Base-by-base conservation (phyloP, 768 basidiomycete genomes). In the Psilocybe sp. region DNA sequence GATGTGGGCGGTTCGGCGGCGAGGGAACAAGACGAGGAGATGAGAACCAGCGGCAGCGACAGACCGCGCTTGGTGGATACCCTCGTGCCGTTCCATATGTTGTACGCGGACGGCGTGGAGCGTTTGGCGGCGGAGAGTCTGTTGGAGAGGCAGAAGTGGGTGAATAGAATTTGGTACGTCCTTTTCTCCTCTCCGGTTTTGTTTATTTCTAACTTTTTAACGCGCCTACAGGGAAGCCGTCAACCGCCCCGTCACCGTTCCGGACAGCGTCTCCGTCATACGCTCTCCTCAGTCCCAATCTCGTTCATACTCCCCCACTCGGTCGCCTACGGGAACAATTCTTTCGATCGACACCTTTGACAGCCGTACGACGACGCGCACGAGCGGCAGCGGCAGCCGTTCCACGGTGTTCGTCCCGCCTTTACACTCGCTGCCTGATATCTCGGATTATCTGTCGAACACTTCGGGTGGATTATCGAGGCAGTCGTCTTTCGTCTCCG, bases 1-100 rank as follows among this genome's bases (percentile, higher is more conserved):
- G 94, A 96, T 61, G 84, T 95, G 5, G 94, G 94, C 0, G 92
- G 89, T 7, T 74, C 87, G 20, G 92, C 93, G 12, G 93, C 92
- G 1, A 72, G 74, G 49, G 67, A 75, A 46, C 86, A 91, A 63
- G 79, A 76, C 46, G 66, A 70, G 19, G 76, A 61, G 61, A 54
- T 71, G 44, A 75, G 23, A 7, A 7, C 23, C 23, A 28, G 23
- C 7, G 23, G 23, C 3, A 28, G 23, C 7, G 23, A 75, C 57
- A 68, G 72, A 49, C 66, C 73, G 59, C 69, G 74, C 49, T 64
- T 91, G 52, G 72, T 86, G 72, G 87, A 93, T 52, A 77, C 82
- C 50, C 64, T 96, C 4, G 91, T 91, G 49, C 93, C 93, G 0
- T 96, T 97, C 69, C 92, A 95, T 63, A 79, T 97, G 73, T 62